Evolutionary conservation across 2,329 filamentous ascomycete genomes (phyloP), one percentile per base, ranked within the genome.

Genomic region (Aspergillus candidus): DNA sequence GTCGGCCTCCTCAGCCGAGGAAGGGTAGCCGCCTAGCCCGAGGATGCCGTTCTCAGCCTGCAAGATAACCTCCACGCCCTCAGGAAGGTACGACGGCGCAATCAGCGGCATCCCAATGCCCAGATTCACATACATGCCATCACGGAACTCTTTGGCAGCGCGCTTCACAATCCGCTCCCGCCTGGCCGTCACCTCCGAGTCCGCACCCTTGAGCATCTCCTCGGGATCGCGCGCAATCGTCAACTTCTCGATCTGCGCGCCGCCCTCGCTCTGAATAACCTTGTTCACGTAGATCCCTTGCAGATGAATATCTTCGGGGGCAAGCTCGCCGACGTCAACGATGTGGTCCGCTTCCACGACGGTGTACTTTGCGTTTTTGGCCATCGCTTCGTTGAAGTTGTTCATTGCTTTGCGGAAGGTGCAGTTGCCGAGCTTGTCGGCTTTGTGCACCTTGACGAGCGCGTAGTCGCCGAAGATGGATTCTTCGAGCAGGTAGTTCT

Each of bases 71-170:
- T 84, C 79, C 13, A 81, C 76, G 42, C 78, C 78, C 1, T 77
- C 65, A 6, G 84, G 80, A 3, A 94, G 71, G 63, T 86, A 90
- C 2, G 82, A 83, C 0, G 87, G 86, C 1, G 88, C 86, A 29
- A 93, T 75, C 35, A 88, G 91, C 1, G 88, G 88, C 67, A 94
- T 89, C 14, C 87, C 78, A 53, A 94, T 93, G 52, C 88, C 88
- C 35, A 94, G 60, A 91, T 94, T 65, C 59, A 88, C 88, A 67
- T 93, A 93, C 86, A 91, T 91, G 70, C 88, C 88, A 66, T 93
- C 78, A 66, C 87, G 84, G 51, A 94, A 76, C 67, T 94, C 88
- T 67, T 86, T 83, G 0, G 88, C 84, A 0, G 88, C 86, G 36
- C 88, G 77, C 53, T 78, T 78, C 1, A 87, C 88, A 57, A 94